Conservation (phyloP, 2,329 filamentous ascomycete species). For the Talaromyces piceae region DNA sequence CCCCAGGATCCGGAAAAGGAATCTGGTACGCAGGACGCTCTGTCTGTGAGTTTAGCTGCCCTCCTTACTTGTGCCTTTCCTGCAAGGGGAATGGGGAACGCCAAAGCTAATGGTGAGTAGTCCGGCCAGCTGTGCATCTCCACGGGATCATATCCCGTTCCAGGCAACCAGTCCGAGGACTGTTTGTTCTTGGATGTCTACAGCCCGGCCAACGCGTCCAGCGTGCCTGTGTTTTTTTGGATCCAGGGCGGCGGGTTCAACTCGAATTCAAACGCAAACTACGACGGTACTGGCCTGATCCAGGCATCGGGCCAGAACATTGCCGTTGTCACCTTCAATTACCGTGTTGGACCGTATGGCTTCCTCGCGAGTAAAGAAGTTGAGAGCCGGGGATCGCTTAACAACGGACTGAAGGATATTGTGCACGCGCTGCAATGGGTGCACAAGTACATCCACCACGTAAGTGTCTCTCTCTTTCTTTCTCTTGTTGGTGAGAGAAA, state of each 20-base stretch:
- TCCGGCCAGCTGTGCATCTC: constrained; percentile 55
- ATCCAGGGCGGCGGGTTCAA: constrained; percentile 59
- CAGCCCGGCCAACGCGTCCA: constrained; percentile 25
- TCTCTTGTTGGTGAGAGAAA: background rate
- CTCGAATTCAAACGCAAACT: constrained; percentile 50
- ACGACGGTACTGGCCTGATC: constrained; percentile 56
- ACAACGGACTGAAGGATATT: constrained; percentile 17
- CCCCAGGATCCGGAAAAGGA: constrained; percentile 54
- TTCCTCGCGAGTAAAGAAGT: constrained; percentile 40
- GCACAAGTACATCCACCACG: constrained; percentile 24
- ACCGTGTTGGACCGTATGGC: constrained; percentile 21
- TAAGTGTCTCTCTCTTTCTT: constrained; percentile 9
- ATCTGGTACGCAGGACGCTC: constrained; percentile 44
- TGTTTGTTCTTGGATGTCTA: constrained; percentile 39
- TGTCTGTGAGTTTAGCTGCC: background rate
- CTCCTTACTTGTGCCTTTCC: no score
- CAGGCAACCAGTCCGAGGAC: constrained; percentile 39
- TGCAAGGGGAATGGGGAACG: no score
- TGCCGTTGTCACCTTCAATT: constrained; percentile 19
- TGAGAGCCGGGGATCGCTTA: constrained; percentile 22
- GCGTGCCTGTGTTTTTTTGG: constrained; percentile 58
- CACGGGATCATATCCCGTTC: constrained; percentile 57
- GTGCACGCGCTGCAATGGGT: constrained; percentile 19
- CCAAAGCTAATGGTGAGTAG: constrained; percentile 19
- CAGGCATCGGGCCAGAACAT: constrained; percentile 35